Evolutionary conservation across 345 rosid species (phyloP).

Genomic region (Gossypium stocksii): DNA sequence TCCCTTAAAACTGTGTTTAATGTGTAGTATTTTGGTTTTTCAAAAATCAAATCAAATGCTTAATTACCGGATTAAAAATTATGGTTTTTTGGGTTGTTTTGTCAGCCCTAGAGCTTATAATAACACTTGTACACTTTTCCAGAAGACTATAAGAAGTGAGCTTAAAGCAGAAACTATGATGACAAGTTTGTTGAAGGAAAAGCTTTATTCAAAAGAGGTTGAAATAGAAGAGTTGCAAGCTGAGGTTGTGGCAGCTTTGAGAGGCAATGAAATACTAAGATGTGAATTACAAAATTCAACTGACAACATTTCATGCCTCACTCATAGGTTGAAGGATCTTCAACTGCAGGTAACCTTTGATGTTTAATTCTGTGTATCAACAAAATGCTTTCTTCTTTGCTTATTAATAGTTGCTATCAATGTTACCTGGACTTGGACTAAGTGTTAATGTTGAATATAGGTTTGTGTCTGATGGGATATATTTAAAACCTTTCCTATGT

Average conservation of each 20-base stretch:
- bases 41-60: background rate
- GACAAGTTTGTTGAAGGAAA: slow-evolving; percentile 73
- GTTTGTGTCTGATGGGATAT: too few relatives aligned
- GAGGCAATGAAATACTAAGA: slow-evolving; percentile 75
- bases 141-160: slow-evolving; percentile 57
- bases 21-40: too few relatives aligned
- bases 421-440: background rate
- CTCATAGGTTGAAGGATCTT: slow-evolving; percentile 67
- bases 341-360: slow-evolving; percentile 62
- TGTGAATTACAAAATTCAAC: slow-evolving; percentile 59
- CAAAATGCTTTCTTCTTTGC: background rate
- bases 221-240: slow-evolving; percentile 84
- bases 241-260: slow-evolving; percentile 74
- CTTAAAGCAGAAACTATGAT: slow-evolving; percentile 70
- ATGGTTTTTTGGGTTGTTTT: background rate
- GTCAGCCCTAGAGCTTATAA: background rate
- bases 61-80: background rate
- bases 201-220: slow-evolving; percentile 71
- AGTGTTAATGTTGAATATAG: too few relatives aligned
- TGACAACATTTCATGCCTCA: slow-evolving; percentile 61
- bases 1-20: too few relatives aligned
- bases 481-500: too few relatives aligned
- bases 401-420: background rate
- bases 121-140: slow-evolving; percentile 17
- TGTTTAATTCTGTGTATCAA: background rate